Evolutionary conservation across 2,329 filamentous ascomycete genomes (phyloP).

Genomic region (Fusarium sp.): DNA sequence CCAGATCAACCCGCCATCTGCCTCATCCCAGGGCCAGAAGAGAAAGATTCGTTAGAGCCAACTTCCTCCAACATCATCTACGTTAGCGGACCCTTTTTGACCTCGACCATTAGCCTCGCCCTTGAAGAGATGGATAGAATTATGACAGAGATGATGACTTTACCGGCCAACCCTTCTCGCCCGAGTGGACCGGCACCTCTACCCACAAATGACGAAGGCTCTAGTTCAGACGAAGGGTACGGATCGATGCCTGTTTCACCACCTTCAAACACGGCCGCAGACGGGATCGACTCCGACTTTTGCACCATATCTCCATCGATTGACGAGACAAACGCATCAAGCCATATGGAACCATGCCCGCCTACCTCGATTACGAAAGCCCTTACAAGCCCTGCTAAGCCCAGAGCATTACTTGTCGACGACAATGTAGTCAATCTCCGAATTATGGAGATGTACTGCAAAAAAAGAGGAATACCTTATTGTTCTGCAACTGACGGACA

Average conservation of each 20-base stretch:
- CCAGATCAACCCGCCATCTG: constrained; percentile 29
- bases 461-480: constrained; percentile 57
- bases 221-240: constrained; percentile 5
- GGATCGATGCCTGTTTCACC: not conserved
- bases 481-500: constrained; percentile 57
- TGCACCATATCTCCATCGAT: not conserved
- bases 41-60: not conserved
- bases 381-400: constrained; percentile 11
- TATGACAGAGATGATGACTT: not conserved
- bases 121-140: constrained; percentile 27
- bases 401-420: constrained; percentile 56
- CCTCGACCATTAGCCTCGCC: constrained; percentile 13
- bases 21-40: constrained; percentile 16
- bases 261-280: not conserved
- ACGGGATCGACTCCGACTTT: not conserved
- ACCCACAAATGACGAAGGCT: not conserved
- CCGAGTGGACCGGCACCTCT: not conserved
- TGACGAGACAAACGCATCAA: not conserved
- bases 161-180: accelerated
- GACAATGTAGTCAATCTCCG: constrained; percentile 63
- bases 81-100: constrained; percentile 22
- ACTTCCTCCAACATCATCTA: constrained; percentile 24
- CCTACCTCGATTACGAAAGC: not conserved
- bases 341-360: not conserved
- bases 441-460: constrained; percentile 61